Evolutionary conservation across 495 filamentous ascomycete species (phyloP), one percentile per base, ranked within the genome.

Genomic region (Mycothermus thermophilus): DNA sequence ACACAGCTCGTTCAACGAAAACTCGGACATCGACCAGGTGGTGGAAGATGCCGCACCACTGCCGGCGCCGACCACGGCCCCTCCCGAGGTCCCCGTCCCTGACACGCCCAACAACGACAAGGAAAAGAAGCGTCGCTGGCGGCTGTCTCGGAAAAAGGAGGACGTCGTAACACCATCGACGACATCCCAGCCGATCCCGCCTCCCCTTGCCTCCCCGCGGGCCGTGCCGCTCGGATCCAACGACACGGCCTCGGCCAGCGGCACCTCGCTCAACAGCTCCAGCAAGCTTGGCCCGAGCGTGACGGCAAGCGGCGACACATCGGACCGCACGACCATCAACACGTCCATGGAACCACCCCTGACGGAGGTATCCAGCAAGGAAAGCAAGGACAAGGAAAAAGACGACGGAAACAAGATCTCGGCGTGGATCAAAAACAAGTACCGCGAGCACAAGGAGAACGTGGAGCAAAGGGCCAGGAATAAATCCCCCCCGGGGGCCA

Each of bases 361-460:
- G 28, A 57, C 52, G 16, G 55, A 63, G 39, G 41, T 44, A 33
- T 38, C 62, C 50, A 47, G 62, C 58, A 48, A 68, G 63, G 55
- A 71, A 53, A 51, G 60, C 54, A 45, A 67, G 62, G 57, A 72
- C 47, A 62, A 25, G 22, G 22, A 25, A 11, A 25, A 25, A 25
- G 11, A 11, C 6, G 22, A 25, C n/a, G 22, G 22, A 11, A 81
- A 74, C 41, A 79, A 81, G n/a, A 67, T 84, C 4, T 67, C 92
- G 31, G 77, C 74, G 11, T 93, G 87, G 71, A 71, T 94, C 43
- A 82, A 82, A 50, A 78, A 75, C 42, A 93, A 90, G 58, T 74
- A 90, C 26, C 71, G 78, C 12, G 81, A 86, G 44, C 72, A 75
- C 17, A 83, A 77, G 40, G 79, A 84, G 41, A 74, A 69, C 7